phyloP scores from a whole-genome alignment of 2,329 filamentous ascomycete genomes.

The Macrophomina phaseolina region DNA sequence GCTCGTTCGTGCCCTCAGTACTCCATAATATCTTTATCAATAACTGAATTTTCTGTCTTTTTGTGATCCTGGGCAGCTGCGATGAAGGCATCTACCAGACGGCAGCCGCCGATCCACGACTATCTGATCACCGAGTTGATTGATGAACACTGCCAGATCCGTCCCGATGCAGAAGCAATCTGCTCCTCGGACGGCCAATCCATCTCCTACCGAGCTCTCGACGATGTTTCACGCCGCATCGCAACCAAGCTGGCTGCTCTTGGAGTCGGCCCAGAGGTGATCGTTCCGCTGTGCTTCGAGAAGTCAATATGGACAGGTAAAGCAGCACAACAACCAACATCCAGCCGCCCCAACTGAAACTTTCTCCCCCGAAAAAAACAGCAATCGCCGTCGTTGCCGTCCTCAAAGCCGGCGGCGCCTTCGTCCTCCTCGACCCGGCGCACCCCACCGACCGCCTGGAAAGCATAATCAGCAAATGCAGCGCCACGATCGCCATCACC shows the following conservation, averaged over 20 bases:
- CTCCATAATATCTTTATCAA: too few species aligned
- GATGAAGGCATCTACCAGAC: background rate
- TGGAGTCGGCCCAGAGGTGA: constrained; percentile 58
- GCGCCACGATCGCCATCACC: constrained; percentile 37
- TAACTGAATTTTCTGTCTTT: background rate
- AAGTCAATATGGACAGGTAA: constrained; percentile 64
- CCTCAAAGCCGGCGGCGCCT: constrained; percentile 76
- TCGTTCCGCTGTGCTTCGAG: constrained; percentile 76
- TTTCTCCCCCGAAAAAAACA: constrained; percentile 45
- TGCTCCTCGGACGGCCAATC: constrained; percentile 41
- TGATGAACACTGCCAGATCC: constrained; percentile 31
- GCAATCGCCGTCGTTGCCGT: constrained; percentile 77
- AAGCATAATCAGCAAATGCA: constrained; percentile 64
- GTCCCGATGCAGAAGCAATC: constrained; percentile 14
- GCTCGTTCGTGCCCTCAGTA: too few species aligned
- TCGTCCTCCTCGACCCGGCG: constrained; percentile 71
- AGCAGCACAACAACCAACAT: background rate
- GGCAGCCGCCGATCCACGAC: constrained; percentile 31
- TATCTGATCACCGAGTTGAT: constrained; percentile 16
- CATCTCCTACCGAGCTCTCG: constrained; percentile 70
- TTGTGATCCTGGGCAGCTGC: background rate
- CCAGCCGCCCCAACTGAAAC: background rate
- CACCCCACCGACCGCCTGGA: constrained; percentile 61
- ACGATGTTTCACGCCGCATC: constrained; percentile 67
- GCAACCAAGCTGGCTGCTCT: constrained; percentile 53